Base-by-base conservation (phyloP, 2,329 filamentous ascomycete genomes). In the Cucurbitaria berberidis region DNA sequence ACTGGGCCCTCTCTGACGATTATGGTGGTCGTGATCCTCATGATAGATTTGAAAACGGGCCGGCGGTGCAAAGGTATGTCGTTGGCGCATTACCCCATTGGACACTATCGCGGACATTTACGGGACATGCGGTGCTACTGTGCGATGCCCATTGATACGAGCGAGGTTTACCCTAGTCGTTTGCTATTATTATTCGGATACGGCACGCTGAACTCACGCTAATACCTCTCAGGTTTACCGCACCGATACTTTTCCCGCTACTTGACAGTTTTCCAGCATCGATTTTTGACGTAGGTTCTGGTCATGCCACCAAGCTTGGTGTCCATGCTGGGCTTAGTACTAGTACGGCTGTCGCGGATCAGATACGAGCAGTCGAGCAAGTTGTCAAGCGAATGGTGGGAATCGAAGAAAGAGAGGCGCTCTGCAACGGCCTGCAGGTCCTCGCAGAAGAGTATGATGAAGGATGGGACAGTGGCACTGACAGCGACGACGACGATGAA, bases 391-490 rank as follows among this genome's bases (percentile, higher is more conserved):
- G 87, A 56, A 81, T 84, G 10, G 80, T 93, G 15, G 80, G 81
- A 0, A 65, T 93, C 3, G 91, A 96, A 54, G 93, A 98, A 68
- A 84, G 93, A 36, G 95, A 99, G 75, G 81, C 81, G 2, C 80
- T 98, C n/a, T 85, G 86, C 40, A 95, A 96, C 68, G 87, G 89
- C 11, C 80, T 99, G 34, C 86, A 89, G 21, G 88, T 90, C 54
- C 87, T 98, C 66, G 88, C 89, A 1, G 93, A 96, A 68, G 90
- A 90, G 54, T 98, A 97, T 72, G 87, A 91, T 63, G 90, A 95
- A 56, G 91, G 91, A 1, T 96, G 91, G 90, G 87, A 86, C 11
- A 91, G 89, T 66, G 91, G 87, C 34, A 52, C 59, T 27, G 71
- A 74, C 38, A 89, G 90, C 63, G 82, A 86, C 8, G 87, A 85